Base-by-base conservation (phyloP, 495 filamentous ascomycete genomes). In the Aspergillus nanangensis region DNA sequence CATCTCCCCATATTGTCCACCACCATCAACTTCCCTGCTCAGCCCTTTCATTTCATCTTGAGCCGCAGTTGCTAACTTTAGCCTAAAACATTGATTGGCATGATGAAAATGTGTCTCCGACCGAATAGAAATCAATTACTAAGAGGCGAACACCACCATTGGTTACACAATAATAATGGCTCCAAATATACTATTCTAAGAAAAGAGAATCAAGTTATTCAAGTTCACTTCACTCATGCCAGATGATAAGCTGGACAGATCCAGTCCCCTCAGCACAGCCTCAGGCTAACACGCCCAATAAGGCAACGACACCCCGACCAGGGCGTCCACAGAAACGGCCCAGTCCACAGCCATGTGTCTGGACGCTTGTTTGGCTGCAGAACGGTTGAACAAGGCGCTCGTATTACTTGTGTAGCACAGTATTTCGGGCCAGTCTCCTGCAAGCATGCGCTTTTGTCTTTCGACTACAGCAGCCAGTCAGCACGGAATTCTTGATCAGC, bases 241-340 rank as follows among this genome's bases (percentile, higher is more conserved):
- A n/a, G n/a, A n/a, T n/a, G n/a, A n/a, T 5, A 36, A 1, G 22
- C 10, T 4, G 14, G n/a, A 20, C 20, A n/a, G 13, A 22, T 15
- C 20, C 37, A 8, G 2, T 20, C 37, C 13, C 29, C 17, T 23
- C 4, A 20, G 35, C 52, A 54, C 52, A 54, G 47, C 52, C 43
- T 50, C 47, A 47, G 52, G 47, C 52, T 44, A 47, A 31, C 43
- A 5, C 7, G 7, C 25, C 25, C 25, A 44, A 44, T 31, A 29
- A 18, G 20, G 38, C 18, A 40, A 40, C 9, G 20, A 4, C 14
- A 21, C 2, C 14, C 43, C 38, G 20, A 19, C 32, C 43, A 41
- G 22, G 15, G 35, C 29, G 31, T 21, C 21, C 7, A 19, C 31
- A 19, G 25, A 38, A 52, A 40, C 34, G 32, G 41, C 35, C 36